phyloP scores from a whole-genome alignment of 108 stramenopile species.

The Phaeodactylum tricornutum region DNA sequence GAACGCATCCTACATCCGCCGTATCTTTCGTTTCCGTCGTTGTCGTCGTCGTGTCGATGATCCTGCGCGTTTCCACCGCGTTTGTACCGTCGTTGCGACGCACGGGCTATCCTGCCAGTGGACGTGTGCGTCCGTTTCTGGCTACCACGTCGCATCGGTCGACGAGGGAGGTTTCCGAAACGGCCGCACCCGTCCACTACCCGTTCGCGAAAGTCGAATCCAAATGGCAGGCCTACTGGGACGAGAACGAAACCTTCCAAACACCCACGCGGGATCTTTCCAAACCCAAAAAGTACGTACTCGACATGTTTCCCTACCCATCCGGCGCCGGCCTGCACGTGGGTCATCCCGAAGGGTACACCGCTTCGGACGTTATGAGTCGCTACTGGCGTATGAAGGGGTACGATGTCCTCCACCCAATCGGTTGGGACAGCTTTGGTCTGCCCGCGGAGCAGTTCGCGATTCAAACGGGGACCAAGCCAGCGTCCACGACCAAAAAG shows the following conservation, averaged over 20 bases:
- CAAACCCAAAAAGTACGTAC: constrained; percentile 86
- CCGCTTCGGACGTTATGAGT: constrained; percentile 96
- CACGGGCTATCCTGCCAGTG: too few relatives aligned
- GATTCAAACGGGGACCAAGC: constrained; percentile 92
- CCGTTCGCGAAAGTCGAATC: constrained; percentile 72
- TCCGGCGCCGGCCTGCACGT: constrained; percentile 96
- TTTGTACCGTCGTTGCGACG: too few relatives aligned
- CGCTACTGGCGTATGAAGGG: constrained; percentile 95
- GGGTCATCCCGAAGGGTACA: constrained; percentile 96
- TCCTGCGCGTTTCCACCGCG: too few relatives aligned
- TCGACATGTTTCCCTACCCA: constrained; percentile 99
- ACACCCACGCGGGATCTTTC: constrained; percentile 59
- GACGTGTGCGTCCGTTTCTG: too few relatives aligned
- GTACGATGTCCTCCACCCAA: constrained; percentile 96
- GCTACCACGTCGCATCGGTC: too few relatives aligned
- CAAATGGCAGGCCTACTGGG: constrained; percentile 87
- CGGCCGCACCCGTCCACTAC: too few relatives aligned
- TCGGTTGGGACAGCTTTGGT: constrained; percentile 99
- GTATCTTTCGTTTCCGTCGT: too few relatives aligned
- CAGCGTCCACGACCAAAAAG: constrained; percentile 81
- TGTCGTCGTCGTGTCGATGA: too few relatives aligned
- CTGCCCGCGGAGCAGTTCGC: constrained; percentile 99
- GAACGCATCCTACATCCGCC: too few relatives aligned
- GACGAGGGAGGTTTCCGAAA: too few relatives aligned
- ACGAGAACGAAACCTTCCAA: constrained; percentile 68